Base-by-base conservation (phyloP, 306 rosid species). In the Rosa persica region DNA sequence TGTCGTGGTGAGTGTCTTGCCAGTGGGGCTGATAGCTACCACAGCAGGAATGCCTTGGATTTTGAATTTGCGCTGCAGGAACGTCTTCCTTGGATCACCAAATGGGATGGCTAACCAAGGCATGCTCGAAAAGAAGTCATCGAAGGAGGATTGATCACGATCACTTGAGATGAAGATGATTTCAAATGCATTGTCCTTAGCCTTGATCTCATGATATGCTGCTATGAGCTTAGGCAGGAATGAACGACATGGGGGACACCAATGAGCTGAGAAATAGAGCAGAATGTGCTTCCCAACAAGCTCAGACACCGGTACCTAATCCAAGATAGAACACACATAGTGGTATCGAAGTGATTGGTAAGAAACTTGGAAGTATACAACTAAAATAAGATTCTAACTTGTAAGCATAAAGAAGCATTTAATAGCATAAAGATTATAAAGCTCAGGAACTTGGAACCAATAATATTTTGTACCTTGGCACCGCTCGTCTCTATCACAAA, bases 61-160 rank as follows among this genome's bases (percentile, higher is more conserved):
- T 80, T 84, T 83, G 84, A 86, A 84, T 47, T 39, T 83, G 42
- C 76, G 83, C 4, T 64, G 17, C 39, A 86, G 47, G 15, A 46
- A 67, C 47, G 51, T 42, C 67, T 84, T 79, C 84, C 89, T 84
- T 11, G 57, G 76, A 60, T 86, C 89, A 30, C 78, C 86, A 62
- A 86, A 81, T n/a, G 89, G 89, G 36, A 86, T 51, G 74, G 89
- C 87, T 44, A 86, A 68, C 89, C 89, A 86, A 12, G 89, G 87
- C 89, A 86, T 86, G 60, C 46, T 43, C 5, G 71, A 74, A 49
- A 83, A 86, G 72, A 75, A 76, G 4, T 76, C 70, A 23, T 83
- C 61, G 12, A 86, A 86, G n/a, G 83, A 76, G 23, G 75, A 27
- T 10, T 49, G 87, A 30, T 83, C 85, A 9, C 64, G 80, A n/a